A percentile compares a stretch with the other conserved stretches of the same genome.
These are phyloP conservation scores for Russula sp. DNA, from an alignment of 768 basidiomycete genomes.

Conservation along the genomic window DNA sequence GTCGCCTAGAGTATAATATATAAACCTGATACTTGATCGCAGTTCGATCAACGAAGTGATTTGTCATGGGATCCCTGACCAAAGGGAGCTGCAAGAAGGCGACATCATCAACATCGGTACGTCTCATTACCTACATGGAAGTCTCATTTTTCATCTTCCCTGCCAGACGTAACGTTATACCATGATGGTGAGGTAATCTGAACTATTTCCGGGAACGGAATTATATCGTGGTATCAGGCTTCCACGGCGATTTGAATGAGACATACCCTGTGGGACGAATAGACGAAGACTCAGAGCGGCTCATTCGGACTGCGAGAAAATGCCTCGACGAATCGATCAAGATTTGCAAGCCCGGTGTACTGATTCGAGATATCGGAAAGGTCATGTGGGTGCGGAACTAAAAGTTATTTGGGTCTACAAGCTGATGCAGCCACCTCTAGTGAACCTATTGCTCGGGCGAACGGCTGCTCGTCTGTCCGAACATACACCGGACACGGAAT, in stretches of 20 bases:
- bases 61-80: constrained; percentile 95
- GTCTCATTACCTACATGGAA: constrained; percentile 24
- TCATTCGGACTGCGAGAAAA: constrained; percentile 78
- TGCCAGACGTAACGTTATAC: constrained; percentile 70
- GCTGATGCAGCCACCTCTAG: constrained; percentile 32
- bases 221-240: constrained; percentile 44
- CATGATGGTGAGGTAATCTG: constrained; percentile 54
- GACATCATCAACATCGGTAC: constrained; percentile 94
- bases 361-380: constrained; percentile 86
- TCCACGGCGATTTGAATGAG: constrained; percentile 88
- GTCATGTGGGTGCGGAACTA: constrained; percentile 54
- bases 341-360: constrained; percentile 86
- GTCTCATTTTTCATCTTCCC: constrained; percentile 13
- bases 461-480: constrained; percentile 86
- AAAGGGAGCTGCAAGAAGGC: constrained; percentile 76
- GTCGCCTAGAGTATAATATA: constrained; percentile 1
- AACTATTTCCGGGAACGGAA: not conserved
- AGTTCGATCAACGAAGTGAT: constrained; percentile 94
- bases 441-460: constrained; percentile 78
- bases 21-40: constrained; percentile 3
- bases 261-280: constrained; percentile 88
- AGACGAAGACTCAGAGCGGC: constrained; percentile 74
- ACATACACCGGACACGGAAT: constrained; percentile 91
- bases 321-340: constrained; percentile 87
- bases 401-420: constrained; percentile 7